Evolutionary conservation across 2,329 filamentous ascomycete genomes (phyloP), one percentile per base, ranked within the genome.

Genomic region (Pleomassaria siparia): DNA sequence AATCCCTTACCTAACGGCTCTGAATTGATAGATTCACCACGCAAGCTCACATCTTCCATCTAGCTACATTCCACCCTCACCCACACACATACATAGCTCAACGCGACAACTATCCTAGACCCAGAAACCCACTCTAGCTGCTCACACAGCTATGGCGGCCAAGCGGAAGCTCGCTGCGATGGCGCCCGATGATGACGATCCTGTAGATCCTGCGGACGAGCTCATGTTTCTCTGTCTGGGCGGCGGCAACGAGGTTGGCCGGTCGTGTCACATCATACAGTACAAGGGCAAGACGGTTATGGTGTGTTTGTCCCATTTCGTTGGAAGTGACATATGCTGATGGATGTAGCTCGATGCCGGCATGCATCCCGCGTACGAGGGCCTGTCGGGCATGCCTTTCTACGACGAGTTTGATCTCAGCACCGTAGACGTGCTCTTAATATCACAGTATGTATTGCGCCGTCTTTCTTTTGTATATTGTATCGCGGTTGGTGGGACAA

Each of bases 271-370:
- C 70, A 96, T 99, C 61, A 85, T 99, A 50, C 91, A 97, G 67
- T 99, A 99, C 81, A 99, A 97, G 75, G 94, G 94, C 53, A 99
- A 99, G 74, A 97, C 92, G 5, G 90, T 99, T 59, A 99, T 99
- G 94, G 91, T 95, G 77, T 59, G 83, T 69, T 20, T 20, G 35
- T 24, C 26, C 22, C 26, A 8, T 18, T 29, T 28, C 22, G 40
- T 18, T 11, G 22, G 22, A n/a, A n/a, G 42, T 28, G 22, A 37
- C 16, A 44, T 2, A 36, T 53, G 55, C 62, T 71, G 51, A 70
- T 50, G 16, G 42, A 16, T 39, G 2, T 67, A 95, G 90, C 89
- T 99, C 60, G 94, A 99, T 76, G 94, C 94, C 42, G 94, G 94
- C 42, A 92, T 96, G 76, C 94, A 99, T 71, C 91, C 94, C 42